phyloP scores from a whole-genome alignment of 2,329 filamentous ascomycete genomes.

The Akanthomyces uredinophilus region DNA sequence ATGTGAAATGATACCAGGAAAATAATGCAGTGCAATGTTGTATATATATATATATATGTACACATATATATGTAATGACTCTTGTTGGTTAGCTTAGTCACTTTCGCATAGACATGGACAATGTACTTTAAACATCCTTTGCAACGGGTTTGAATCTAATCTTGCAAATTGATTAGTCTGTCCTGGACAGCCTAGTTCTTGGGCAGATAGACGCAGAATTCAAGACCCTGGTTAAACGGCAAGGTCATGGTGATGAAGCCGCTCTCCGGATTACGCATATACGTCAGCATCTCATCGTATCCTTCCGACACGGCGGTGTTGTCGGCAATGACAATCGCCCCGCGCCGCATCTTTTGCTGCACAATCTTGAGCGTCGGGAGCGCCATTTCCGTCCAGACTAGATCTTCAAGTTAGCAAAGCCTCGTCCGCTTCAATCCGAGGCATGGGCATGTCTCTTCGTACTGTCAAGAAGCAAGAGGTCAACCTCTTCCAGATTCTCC shows the following conservation, averaged over 20 bases:
- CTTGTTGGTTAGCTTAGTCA: background rate
- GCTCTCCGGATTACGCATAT: slow-evolving; percentile 36
- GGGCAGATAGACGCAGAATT: slow-evolving; percentile 20
- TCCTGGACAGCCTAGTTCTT: background rate
- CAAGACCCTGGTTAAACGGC: slow-evolving; percentile 20
- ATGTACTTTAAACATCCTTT: background rate
- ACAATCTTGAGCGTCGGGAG: slow-evolving; percentile 44
- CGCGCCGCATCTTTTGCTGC: slow-evolving; percentile 35
- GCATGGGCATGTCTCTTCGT: slow-evolving; percentile 25
- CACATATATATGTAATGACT: slow-evolving; percentile 7
- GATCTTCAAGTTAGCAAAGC: background rate
- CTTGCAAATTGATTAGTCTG: no score
- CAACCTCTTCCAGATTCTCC: slow-evolving; percentile 18
- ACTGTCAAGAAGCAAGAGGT: slow-evolving; percentile 53
- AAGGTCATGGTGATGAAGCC: slow-evolving; percentile 36
- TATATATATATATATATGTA: background rate
- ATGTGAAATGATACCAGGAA: background rate
- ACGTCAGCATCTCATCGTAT: slow-evolving; percentile 41
- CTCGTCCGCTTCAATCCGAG: no score
- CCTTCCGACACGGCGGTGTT: slow-evolving; percentile 35
- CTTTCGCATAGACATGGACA: background rate
- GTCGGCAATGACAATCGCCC: slow-evolving; percentile 42
- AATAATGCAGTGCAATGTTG: background rate
- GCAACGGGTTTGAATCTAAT: no score
- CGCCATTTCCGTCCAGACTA: slow-evolving; percentile 48